Conservation (phyloP, 78 protist species). For the Protostelium mycophagum region DNA sequence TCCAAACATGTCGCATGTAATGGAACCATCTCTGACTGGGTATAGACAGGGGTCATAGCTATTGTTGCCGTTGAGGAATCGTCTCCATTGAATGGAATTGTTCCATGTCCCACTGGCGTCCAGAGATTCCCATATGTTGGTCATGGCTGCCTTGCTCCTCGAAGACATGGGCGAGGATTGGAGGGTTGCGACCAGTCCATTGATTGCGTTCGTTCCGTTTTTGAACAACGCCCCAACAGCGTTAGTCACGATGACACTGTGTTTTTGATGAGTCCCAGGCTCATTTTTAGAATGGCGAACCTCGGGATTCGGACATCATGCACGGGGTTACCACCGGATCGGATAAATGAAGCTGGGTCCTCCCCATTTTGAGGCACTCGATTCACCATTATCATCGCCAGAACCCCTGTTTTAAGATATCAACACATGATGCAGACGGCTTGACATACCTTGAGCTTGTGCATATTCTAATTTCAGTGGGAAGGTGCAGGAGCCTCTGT, state of each 20-base stretch:
- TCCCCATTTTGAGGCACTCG: too few species aligned
- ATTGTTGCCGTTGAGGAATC: neutral
- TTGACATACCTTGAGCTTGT: too few species aligned
- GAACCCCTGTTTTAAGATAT: too few species aligned
- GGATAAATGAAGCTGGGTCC: too few species aligned
- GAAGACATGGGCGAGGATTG: neutral
- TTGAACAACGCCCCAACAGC: neutral
- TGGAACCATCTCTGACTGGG: neutral
- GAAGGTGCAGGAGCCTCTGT: too few species aligned
- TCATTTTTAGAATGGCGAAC: too few species aligned
- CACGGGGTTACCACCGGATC: too few species aligned
- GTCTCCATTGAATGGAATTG: neutral
- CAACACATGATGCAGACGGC: too few species aligned
- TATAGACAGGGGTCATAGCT: neutral
- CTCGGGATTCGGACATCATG: too few species aligned
- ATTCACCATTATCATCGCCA: too few species aligned
- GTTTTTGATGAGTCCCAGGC: too few species aligned
- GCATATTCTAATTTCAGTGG: too few species aligned
- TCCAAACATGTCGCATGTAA: neutral
- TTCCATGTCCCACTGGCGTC: neutral
- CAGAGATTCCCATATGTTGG: neutral
- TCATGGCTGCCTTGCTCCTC: neutral
- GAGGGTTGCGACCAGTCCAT: neutral
- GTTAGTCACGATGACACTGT: neutral
- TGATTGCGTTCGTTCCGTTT: neutral